These are phyloP conservation scores for Linderniella brevidens DNA, from an alignment of 257 asterid species.

Conservation along the genomic window DNA sequence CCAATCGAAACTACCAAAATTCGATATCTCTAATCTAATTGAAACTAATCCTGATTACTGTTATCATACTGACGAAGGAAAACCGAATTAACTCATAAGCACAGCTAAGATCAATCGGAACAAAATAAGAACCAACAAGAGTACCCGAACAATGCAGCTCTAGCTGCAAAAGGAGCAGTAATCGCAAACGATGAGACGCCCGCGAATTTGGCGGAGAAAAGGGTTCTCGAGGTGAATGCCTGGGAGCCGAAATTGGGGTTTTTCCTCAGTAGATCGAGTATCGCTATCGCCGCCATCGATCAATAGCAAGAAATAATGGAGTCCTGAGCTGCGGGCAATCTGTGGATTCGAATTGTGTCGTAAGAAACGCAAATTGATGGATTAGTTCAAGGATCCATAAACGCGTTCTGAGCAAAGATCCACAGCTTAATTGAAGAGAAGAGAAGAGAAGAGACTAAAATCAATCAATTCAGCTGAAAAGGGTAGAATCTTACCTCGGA, in stretches of 20 bases:
- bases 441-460: too few species aligned
- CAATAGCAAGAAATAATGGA: neutral
- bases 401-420: neutral
- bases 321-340: conserved; percentile 8
- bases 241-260: conserved; percentile 6
- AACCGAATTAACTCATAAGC: neutral
- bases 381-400: neutral
- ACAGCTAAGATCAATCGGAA: neutral
- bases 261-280: conserved; percentile 7
- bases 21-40: conserved; percentile 1
- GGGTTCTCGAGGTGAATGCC: conserved; percentile 1
- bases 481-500: too few species aligned
- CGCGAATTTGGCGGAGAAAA: conserved; percentile 1
- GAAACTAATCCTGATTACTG: neutral
- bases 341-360: conserved; percentile 5
- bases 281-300: conserved; percentile 8
- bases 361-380: too few species aligned
- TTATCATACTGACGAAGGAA: neutral
- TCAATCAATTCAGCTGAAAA: too few species aligned
- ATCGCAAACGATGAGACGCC: neutral
- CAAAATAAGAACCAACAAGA: conserved; percentile 1
- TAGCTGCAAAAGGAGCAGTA: neutral
- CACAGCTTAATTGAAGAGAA: too few species aligned
- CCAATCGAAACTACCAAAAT: neutral
- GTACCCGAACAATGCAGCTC: conserved; percentile 4